phyloP scores from a whole-genome alignment of 352 stramenopile genomes.

The Blastocystis sp. region DNA sequence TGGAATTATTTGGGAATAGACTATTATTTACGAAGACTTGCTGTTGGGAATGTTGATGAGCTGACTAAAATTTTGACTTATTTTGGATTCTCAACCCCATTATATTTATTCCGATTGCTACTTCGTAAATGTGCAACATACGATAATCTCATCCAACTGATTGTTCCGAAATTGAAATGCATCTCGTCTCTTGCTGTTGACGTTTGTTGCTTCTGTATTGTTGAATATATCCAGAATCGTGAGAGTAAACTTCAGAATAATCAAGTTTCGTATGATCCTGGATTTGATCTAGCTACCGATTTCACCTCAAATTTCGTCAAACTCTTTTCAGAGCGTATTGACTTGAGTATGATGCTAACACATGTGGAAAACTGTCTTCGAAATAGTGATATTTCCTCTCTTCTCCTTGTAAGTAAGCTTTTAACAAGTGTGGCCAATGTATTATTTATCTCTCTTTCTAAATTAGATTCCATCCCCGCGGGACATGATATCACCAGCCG shows the following conservation, averaged over 20 bases:
- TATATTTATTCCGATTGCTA: constrained; percentile 45
- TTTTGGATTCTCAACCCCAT: neutral
- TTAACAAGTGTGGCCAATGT: neutral
- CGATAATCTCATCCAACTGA: constrained; percentile 20
- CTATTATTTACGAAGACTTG: constrained; percentile 19
- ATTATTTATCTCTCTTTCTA: neutral
- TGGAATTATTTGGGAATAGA: constrained; percentile 32
- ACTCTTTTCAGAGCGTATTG: neutral
- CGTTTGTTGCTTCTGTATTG: constrained; percentile 4
- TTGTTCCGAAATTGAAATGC: constrained; percentile 12
- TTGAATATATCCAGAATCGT: constrained; percentile 34
- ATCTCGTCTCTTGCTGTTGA: constrained; percentile 29
- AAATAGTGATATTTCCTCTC: neutral
- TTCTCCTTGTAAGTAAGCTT: constrained; percentile 20
- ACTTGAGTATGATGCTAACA: neutral
- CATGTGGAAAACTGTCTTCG: neutral
- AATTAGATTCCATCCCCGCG: constrained; percentile 41
- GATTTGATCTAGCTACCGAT: neutral
- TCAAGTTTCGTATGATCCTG: neutral
- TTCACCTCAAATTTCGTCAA: constrained; percentile 1
- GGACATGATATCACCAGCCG: neutral
- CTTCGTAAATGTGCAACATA: constrained; percentile 55
- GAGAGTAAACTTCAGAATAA: neutral
- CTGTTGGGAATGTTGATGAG: constrained; percentile 16
- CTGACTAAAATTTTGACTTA: constrained; percentile 34